These are phyloP conservation scores for Penicillium hesseltinei DNA, from an alignment of 2,329 filamentous ascomycete species.

Conservation along the genomic window DNA sequence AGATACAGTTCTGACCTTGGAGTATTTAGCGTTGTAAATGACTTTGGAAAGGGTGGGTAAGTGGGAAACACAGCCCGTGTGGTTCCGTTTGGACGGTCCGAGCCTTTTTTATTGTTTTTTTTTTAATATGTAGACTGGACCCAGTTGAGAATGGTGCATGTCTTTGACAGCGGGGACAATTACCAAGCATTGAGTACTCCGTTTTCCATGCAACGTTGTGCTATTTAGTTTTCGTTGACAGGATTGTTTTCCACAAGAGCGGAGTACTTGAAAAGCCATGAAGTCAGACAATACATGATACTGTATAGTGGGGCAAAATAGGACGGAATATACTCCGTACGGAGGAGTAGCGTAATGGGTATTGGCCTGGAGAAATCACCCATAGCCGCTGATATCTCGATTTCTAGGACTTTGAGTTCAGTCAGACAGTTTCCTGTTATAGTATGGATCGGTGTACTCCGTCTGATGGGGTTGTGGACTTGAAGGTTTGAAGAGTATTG, in stretches of 20 bases:
- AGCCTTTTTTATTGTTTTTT: neutral
- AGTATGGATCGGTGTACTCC: neutral
- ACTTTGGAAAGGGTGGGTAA: neutral
- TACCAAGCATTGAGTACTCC: neutral
- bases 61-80: neutral
- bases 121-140: neutral
- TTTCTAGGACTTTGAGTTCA: neutral
- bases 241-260: neutral
- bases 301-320: neutral
- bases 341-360: neutral
- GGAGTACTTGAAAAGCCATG: neutral
- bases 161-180: neutral
- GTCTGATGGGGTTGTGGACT: neutral
- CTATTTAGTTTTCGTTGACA: neutral
- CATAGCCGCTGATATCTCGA: neutral
- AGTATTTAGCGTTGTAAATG: neutral
- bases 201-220: neutral
- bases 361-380: neutral
- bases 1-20: neutral
- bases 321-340: neutral
- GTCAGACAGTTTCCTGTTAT: neutral
- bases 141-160: neutral
- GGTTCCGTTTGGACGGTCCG: slow-evolving; percentile 9
- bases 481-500: neutral
- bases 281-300: neutral